phyloP scores from a whole-genome alignment of 2,329 filamentous ascomycete species.

The Talaromyces sp. region DNA sequence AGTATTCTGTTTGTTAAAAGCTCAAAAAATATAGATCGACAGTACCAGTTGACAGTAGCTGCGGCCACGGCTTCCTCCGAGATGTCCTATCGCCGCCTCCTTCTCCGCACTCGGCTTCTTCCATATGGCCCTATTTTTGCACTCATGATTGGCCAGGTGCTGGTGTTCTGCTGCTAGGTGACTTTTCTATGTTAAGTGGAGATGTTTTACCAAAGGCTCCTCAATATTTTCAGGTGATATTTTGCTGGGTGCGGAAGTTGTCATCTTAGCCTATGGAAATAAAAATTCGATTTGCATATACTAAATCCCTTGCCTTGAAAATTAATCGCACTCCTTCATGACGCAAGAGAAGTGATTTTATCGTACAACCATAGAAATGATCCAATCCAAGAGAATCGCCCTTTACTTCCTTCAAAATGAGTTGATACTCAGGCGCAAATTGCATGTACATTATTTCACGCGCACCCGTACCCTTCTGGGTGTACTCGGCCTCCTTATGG shows the following conservation, averaged over 20 bases:
- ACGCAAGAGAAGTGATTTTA: neutral
- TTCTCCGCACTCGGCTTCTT: neutral
- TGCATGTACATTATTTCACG: constrained; percentile 36
- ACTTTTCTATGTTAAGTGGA: neutral
- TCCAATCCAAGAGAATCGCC: constrained; percentile 28
- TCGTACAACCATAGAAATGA: neutral
- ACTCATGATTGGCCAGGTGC: neutral
- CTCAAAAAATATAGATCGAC: neutral
- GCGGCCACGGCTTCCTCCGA: constrained; percentile 1
- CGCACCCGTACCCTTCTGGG: constrained; percentile 18
- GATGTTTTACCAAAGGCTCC: neutral
- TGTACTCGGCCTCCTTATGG: constrained; percentile 37
- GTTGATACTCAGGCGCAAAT: constrained; percentile 34
- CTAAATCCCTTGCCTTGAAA: neutral
- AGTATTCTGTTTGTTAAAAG: neutral
- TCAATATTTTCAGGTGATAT: neutral
- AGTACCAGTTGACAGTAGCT: neutral
- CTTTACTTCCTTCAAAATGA: constrained; percentile 29
- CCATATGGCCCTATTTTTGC: neutral
- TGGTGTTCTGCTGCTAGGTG: neutral
- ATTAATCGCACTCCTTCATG: neutral
- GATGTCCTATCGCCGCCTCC: neutral
- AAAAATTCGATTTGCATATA: neutral
- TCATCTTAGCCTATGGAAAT: no score
- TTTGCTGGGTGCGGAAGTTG: neutral